Evolutionary conservation across 2,329 filamentous ascomycete genomes (phyloP).

Genomic region (Akanthomyces muscarius): DNA sequence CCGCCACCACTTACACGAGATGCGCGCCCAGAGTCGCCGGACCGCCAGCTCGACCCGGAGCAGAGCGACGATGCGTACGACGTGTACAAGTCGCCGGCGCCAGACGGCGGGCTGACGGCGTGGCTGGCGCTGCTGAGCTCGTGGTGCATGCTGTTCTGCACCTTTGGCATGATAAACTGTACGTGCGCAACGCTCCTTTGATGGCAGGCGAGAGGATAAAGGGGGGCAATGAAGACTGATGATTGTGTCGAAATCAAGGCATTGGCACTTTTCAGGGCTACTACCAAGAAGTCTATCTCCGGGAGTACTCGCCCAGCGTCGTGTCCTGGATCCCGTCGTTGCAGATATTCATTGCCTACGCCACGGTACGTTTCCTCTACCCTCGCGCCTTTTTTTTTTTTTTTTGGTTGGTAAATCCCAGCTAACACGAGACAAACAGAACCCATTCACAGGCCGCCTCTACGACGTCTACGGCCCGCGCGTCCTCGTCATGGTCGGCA

Average conservation of each 20-base stretch:
- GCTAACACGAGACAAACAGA: constrained; percentile 14
- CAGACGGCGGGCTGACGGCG: constrained; percentile 48
- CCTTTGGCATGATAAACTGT: constrained; percentile 30
- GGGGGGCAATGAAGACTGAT: too few species aligned
- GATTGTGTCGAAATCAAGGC: constrained; percentile 16
- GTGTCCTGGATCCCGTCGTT: constrained; percentile 52
- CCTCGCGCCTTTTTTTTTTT: neutral
- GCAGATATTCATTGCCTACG: constrained; percentile 34
- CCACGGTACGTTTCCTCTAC: constrained; percentile 19
- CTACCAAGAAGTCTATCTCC: constrained; percentile 43
- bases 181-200: neutral
- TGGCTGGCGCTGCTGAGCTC: constrained; percentile 46
- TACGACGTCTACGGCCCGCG: constrained; percentile 32
- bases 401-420: neutral
- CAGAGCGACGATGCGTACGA: neutral
- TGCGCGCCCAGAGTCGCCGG: neutral
- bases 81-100: constrained; percentile 22
- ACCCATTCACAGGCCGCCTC: constrained; percentile 39
- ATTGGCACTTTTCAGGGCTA: constrained; percentile 51
- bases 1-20: constrained; percentile 3
- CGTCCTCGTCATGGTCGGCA: constrained; percentile 16
- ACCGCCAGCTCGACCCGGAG: neutral
- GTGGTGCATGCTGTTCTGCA: constrained; percentile 31
- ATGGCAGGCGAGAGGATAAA: too few species aligned
- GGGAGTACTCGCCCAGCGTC: constrained; percentile 41